Conservation (phyloP, 345 rosid genomes). For the Psidium guajava region DNA sequence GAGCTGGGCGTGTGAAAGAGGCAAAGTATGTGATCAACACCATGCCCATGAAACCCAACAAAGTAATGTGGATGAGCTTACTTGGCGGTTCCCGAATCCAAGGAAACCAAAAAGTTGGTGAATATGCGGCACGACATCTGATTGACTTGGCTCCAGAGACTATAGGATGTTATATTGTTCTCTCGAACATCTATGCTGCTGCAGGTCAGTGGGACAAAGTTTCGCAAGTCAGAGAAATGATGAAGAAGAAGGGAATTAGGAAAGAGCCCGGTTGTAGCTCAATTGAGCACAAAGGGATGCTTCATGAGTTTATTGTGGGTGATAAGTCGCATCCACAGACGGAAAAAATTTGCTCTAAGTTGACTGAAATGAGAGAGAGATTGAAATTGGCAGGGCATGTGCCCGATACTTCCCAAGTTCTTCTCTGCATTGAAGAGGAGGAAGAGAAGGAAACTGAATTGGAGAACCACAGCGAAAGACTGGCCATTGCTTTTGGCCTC, state of each 20-base stretch:
- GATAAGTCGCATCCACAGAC: constrained; percentile 32
- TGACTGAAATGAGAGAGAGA: constrained; percentile 34
- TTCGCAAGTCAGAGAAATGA: constrained; percentile 34
- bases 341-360: constrained; percentile 19
- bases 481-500: constrained; percentile 23
- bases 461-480: constrained; percentile 44
- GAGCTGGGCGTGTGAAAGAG: constrained; percentile 48
- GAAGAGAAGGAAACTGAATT: constrained; percentile 27
- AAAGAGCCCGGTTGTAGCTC: constrained; percentile 44
- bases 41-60: constrained; percentile 53
- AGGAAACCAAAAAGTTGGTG: constrained; percentile 31
- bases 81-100: constrained; percentile 43
- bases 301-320: constrained; percentile 34
- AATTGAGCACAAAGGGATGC: constrained; percentile 23
- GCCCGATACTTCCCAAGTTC: constrained; percentile 36
- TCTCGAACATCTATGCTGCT: constrained; percentile 57
- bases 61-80: constrained; percentile 53
- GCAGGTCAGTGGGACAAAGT: constrained; percentile 47
- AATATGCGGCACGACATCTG: constrained; percentile 42
- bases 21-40: constrained; percentile 34
- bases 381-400: constrained; percentile 31
- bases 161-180: constrained; percentile 37
- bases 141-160: constrained; percentile 40
- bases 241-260: constrained; percentile 34
- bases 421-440: constrained; percentile 27